Conservation (phyloP, 768 basidiomycete genomes). For the Amanita polypyramis region DNA sequence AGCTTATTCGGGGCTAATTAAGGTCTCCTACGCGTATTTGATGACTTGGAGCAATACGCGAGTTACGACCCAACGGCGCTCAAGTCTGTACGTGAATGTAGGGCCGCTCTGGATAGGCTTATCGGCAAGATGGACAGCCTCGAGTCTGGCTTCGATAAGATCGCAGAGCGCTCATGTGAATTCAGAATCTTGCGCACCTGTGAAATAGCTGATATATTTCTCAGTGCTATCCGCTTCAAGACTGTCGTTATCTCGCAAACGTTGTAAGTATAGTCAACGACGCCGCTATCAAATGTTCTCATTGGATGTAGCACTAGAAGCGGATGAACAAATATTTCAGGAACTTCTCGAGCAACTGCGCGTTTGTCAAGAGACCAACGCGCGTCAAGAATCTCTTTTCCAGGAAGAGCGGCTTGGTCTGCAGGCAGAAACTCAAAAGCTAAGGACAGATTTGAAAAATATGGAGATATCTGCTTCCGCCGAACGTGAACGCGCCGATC, state of each 20-base stretch:
- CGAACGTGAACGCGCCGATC: slow-evolving; percentile 44
- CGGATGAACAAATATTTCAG: slow-evolving; percentile 65
- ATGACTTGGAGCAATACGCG: slow-evolving; percentile 51
- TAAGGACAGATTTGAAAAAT: slow-evolving; percentile 35
- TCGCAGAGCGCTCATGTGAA: slow-evolving; percentile 78
- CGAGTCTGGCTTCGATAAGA: slow-evolving; percentile 73
- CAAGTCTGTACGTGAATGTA: slow-evolving; percentile 52
- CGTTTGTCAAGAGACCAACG: slow-evolving; percentile 43
- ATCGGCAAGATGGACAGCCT: slow-evolving; percentile 71
- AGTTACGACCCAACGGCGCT: slow-evolving; percentile 36
- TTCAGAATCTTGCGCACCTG: slow-evolving; percentile 10
- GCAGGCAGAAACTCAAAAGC: slow-evolving; percentile 44
- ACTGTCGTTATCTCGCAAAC: slow-evolving; percentile 54
- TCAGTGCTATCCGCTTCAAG: slow-evolving; percentile 72
- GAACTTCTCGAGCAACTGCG: slow-evolving; percentile 64
- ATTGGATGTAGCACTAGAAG: slow-evolving; percentile 45
- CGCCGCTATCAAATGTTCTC: slow-evolving; percentile 7
- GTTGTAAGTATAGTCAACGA: slow-evolving; percentile 40
- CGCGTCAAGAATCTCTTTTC: slow-evolving; percentile 43
- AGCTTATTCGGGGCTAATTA: slow-evolving; percentile 9
- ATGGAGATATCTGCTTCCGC: slow-evolving; percentile 24
- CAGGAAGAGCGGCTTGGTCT: slow-evolving; percentile 47
- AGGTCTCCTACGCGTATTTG: slow-evolving; percentile 55
- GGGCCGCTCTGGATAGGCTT: slow-evolving; percentile 53
- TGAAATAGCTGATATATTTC: slow-evolving; percentile 4